These are phyloP conservation scores for Typha latifolia DNA, from an alignment of 176 grass and related monocot species.

Conservation along the genomic window DNA sequence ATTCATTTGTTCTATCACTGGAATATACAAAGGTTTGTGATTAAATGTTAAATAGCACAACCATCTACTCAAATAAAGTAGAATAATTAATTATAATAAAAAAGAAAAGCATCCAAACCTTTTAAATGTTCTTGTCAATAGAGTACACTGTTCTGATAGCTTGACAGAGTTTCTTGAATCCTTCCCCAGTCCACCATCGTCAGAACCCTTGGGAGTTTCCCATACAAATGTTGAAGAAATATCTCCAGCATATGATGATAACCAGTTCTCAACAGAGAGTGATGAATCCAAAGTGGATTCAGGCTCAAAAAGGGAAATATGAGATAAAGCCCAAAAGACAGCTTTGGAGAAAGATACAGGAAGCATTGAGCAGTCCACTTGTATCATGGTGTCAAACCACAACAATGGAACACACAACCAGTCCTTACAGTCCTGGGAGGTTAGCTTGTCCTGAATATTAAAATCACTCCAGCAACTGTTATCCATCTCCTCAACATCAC, in stretches of 20 bases:
- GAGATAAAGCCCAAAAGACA: conserved; percentile 77
- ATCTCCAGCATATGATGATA: conserved; percentile 56
- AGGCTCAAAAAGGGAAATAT: conserved; percentile 58
- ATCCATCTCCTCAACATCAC: conserved; percentile 39
- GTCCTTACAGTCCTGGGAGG: conserved; percentile 60
- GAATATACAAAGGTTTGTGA: not conserved
- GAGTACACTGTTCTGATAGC: conserved; percentile 42
- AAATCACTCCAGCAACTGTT: conserved; percentile 80
- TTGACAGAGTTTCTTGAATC: conserved; percentile 67
- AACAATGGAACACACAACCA: conserved; percentile 79
- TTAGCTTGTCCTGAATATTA: conserved; percentile 64
- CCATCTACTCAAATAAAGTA: too few relatives aligned
- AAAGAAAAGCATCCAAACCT: conserved; percentile 32
- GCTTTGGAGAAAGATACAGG: conserved; percentile 90
- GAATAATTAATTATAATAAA: too few relatives aligned
- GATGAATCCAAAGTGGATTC: conserved; percentile 37
- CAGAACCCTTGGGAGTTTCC: conserved; percentile 73
- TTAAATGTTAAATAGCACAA: too few relatives aligned
- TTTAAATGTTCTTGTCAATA: conserved; percentile 66
- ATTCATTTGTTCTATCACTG: conserved; percentile 3
- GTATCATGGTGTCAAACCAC: conserved; percentile 73
- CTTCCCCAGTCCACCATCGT: conserved; percentile 77
- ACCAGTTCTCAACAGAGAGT: conserved; percentile 55
- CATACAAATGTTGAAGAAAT: conserved; percentile 71
- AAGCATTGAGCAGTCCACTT: conserved; percentile 60